Base-by-base conservation (phyloP, 495 filamentous ascomycete species). In the Penicillium turbatum region DNA sequence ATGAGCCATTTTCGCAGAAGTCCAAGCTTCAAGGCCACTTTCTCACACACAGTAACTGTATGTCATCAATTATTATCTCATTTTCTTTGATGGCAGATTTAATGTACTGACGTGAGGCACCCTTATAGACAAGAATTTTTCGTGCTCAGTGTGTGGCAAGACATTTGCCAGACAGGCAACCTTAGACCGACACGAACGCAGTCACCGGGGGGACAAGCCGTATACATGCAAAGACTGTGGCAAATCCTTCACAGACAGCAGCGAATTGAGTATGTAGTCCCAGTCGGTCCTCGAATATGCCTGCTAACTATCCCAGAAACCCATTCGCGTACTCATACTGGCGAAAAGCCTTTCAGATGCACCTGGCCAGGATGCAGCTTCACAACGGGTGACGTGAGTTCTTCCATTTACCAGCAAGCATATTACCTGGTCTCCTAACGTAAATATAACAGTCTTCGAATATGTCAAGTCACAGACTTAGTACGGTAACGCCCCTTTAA, bases 201-300 rank as follows among this genome's bases (percentile, higher is more conserved):
- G 74, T n/a, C 77, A 80, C 48, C 76, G 76, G 0, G 73, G 74
- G 16, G 77, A 80, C 53, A 80, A 79, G 55, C 77, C 76, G 0
- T 79, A 73, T 47, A 69, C 59, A 26, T 80, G 77, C 55, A 60
- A 69, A 13, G 55, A 69, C 12, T 80, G 77, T 48, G 71, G 66
- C 2, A 78, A 74, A 50, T 65, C 67, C 13, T 78, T 77, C 27
- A 76, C 76, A 3, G 76, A 77, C 51, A 78, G 75, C 50, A 78
- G 75, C 41, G 72, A 76, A 53, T 63, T 77, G 47, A 77, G 72
- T 76, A 74, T 30, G 72, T 68, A n/a, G 1, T 29, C 26, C 10
- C 9, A 6, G 15, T 9, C 50, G 6, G 1, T 21, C 12, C 12
- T 38, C 1, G 10, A 3, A 19, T 4, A 7, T n/a, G 38, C 16